Conservation (phyloP, 345 rosid species). For the Eucalyptus tenuipes region DNA sequence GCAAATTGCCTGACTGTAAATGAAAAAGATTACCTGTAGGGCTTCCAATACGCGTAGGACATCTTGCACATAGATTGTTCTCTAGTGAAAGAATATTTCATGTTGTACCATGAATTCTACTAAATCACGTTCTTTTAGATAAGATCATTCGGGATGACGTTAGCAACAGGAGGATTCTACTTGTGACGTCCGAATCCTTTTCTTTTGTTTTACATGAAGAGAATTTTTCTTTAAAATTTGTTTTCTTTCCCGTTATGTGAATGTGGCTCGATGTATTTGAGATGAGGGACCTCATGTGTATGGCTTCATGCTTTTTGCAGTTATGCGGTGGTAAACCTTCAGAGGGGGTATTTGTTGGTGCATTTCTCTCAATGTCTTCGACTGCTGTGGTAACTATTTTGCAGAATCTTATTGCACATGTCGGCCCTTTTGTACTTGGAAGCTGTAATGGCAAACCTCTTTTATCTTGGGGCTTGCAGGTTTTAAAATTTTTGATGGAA, state of each 20-base stretch:
- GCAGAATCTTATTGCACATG: background rate
- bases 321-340: constrained; percentile 86
- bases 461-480: constrained; percentile 30
- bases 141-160: background rate
- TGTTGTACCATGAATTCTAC: background rate
- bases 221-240: background rate
- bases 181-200: background rate
- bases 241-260: background rate
- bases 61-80: background rate
- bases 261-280: background rate
- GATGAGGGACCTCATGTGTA: constrained; percentile 1
- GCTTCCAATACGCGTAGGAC: background rate
- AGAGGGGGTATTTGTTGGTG: constrained; percentile 88
- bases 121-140: background rate
- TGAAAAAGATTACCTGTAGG: background rate
- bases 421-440: background rate
- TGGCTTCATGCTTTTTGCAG: constrained; percentile 32
- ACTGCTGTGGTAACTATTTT: constrained; percentile 73
- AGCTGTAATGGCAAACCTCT: background rate
- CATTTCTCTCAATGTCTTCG: constrained; percentile 87
- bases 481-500: constrained; percentile 84
- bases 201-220: background rate
- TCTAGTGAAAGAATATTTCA: background rate
- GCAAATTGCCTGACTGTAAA: background rate
- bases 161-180: background rate